Percentiles rank a stretch among this genome's conserved stretches.
Evolutionary conservation across 257 asterid genomes (phyloP).

Genomic region (Przewalskia tangutica): DNA sequence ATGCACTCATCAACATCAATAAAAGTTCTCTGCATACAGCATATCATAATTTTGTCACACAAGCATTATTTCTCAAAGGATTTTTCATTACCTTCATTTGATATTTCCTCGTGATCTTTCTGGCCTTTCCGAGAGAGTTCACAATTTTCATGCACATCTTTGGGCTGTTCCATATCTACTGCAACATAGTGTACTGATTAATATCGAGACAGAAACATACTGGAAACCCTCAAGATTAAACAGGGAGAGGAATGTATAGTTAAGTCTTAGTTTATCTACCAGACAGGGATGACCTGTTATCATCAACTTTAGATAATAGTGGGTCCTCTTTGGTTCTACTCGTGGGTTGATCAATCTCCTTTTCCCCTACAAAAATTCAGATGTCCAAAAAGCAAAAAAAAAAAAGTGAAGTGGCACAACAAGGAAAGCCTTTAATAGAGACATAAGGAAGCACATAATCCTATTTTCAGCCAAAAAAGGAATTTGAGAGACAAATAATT

Average conservation of each 20-base stretch:
- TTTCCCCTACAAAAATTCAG: neutral
- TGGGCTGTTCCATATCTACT: conserved; percentile 14
- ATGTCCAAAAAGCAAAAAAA: neutral
- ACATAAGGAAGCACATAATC: neutral
- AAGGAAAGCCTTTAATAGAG: neutral
- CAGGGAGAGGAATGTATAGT: neutral
- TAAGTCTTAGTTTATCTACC: conserved; percentile 5
- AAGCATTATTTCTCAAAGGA: conserved; percentile 17
- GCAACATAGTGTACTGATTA: neutral
- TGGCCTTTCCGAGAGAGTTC: conserved; percentile 12
- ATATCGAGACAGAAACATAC: neutral
- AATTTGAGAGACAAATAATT: conserved; percentile 22
- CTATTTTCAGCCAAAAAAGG: neutral
- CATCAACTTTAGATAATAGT: neutral
- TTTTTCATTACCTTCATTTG: neutral
- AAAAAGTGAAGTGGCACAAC: neutral
- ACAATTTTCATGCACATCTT: conserved; percentile 13
- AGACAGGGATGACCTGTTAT: conserved; percentile 1
- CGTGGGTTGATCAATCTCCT: neutral
- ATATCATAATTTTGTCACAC: conserved; percentile 1
- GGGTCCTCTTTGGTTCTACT: neutral
- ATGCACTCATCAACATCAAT: conserved; percentile 2
- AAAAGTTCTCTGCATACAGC: neutral
- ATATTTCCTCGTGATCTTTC: conserved; percentile 12
- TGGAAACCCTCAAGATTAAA: neutral